Conservation (phyloP, 2,329 filamentous ascomycete species). For the Fusarium sp. region DNA sequence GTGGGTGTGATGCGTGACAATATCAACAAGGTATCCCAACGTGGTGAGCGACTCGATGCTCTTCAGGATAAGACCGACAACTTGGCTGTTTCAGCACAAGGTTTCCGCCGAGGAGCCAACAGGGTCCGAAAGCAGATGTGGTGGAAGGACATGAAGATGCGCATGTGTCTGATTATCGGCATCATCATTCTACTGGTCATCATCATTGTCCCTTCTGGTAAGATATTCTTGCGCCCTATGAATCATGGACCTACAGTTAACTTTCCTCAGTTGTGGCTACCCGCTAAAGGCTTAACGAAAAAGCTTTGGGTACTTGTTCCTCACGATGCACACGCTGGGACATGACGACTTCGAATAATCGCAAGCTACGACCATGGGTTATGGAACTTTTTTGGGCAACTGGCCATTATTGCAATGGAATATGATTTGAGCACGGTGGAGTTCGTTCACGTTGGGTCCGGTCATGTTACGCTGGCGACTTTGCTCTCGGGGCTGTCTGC, state of each 20-base stretch:
- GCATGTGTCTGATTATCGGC: conserved; percentile 92
- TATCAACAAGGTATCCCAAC: conserved; percentile 95
- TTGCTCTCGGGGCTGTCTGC: conserved; percentile 32
- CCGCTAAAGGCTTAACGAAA: conserved; percentile 45
- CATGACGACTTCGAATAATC: conserved; percentile 46
- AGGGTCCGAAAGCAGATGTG: conserved; percentile 98
- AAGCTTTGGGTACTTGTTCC: conserved; percentile 45
- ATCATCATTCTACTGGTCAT: conserved; percentile 92
- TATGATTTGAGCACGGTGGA: conserved; percentile 52
- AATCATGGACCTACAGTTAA: conserved; percentile 16
- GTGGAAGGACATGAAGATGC: conserved; percentile 99
- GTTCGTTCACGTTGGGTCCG: conserved; percentile 50
- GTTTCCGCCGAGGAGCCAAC: conserved; percentile 96
- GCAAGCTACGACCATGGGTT: conserved; percentile 47
- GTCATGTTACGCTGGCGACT: conserved; percentile 46
- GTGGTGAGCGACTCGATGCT: conserved; percentile 87
- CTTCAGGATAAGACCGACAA: conserved; percentile 96
- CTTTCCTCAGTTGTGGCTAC: conserved; percentile 52
- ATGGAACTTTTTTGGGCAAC: conserved; percentile 49
- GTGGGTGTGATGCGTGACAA: conserved; percentile 97
- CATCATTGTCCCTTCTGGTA: conserved; percentile 94
- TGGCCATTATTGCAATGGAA: conserved; percentile 48
- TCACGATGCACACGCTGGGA: conserved; percentile 41
- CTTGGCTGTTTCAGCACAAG: conserved; percentile 90
- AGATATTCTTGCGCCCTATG: conserved; percentile 14